These are phyloP conservation scores for Tetrahymena malaccensis DNA, from an alignment of 73 alveolate species.

Conservation along the genomic window DNA sequence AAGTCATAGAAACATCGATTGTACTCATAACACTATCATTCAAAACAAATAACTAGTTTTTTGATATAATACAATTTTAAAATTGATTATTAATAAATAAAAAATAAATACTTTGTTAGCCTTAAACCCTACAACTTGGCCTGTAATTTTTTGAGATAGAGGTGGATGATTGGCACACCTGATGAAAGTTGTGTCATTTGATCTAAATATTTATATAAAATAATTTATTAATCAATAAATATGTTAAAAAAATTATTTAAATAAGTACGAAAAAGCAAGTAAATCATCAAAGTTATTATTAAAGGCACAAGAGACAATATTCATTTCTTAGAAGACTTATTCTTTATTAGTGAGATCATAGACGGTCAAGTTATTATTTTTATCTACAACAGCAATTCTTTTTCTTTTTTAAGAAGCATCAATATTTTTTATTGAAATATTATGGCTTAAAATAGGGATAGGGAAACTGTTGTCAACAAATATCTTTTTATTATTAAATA, in stretches of 20 bases:
- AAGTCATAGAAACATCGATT: conserved; percentile 12
- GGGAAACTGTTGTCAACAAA: conserved; percentile 37
- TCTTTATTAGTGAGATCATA: conserved; percentile 7
- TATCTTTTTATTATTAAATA: not conserved
- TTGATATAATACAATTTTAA: not conserved
- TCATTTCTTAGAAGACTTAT: conserved; percentile 25
- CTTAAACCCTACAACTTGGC: conserved; percentile 24
- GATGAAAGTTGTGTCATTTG: conserved; percentile 4
- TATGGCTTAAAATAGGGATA: not conserved
- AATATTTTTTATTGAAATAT: not conserved
- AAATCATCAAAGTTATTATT: conserved; percentile 34
- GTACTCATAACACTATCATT: not conserved
- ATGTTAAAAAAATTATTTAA: not conserved
- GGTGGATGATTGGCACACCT: conserved; percentile 23
- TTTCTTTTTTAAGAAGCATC: conserved; percentile 3
- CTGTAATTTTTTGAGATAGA: conserved; percentile 6
- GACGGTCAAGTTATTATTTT: conserved; percentile 9
- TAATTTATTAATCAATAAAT: not conserved
- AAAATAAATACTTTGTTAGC: not conserved
- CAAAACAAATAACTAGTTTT: not conserved
- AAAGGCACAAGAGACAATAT: conserved; percentile 29
- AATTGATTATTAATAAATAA: not conserved
- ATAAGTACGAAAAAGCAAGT: conserved; percentile 10
- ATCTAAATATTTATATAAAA: not conserved
- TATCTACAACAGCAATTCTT: conserved; percentile 29